A percentile compares a stretch with the other conserved stretches of the same genome.
phyloP scores from a whole-genome alignment of 495 filamentous ascomycete species.

The Penicillium lagena region DNA sequence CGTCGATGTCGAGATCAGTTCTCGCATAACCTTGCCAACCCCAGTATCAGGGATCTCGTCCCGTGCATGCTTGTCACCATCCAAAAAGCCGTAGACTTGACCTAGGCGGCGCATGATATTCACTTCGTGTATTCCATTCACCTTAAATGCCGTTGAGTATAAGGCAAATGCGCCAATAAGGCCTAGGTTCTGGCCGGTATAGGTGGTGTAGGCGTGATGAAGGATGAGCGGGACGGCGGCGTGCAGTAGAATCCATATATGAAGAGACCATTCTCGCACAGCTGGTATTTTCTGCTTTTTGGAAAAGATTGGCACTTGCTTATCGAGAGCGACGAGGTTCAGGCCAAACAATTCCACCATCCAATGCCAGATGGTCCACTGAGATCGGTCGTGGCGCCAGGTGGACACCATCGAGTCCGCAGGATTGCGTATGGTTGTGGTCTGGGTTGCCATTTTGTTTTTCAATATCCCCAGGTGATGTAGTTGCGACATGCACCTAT shows the following conservation, averaged over 20 bases:
- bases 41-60: conserved; percentile 22
- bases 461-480: background rate
- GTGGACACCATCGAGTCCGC: conserved; percentile 23
- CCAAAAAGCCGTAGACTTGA: conserved; percentile 19
- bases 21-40: conserved; percentile 16
- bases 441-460: conserved; percentile 4
- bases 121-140: conserved; percentile 19
- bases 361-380: conserved; percentile 17
- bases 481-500: background rate
- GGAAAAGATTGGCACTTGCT: conserved; percentile 14
- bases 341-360: conserved; percentile 18
- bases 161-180: conserved; percentile 11
- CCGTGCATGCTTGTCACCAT: conserved; percentile 22
- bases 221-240: conserved; percentile 14
- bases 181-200: conserved; percentile 9
- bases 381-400: conserved; percentile 18
- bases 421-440: conserved; percentile 5
- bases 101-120: conserved; percentile 20
- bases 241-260: conserved; percentile 20
- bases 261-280: conserved; percentile 14
- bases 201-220: conserved; percentile 15
- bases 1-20: conserved; percentile 16
- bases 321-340: conserved; percentile 12
- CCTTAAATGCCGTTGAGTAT: conserved; percentile 18
- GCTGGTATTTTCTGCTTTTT: conserved; percentile 21